Percentiles rank a stretch among this genome's conserved stretches.
Evolutionary conservation across 1,139 yeast species (phyloP).

Genomic region (Debaryomycetaceae sp.): DNA sequence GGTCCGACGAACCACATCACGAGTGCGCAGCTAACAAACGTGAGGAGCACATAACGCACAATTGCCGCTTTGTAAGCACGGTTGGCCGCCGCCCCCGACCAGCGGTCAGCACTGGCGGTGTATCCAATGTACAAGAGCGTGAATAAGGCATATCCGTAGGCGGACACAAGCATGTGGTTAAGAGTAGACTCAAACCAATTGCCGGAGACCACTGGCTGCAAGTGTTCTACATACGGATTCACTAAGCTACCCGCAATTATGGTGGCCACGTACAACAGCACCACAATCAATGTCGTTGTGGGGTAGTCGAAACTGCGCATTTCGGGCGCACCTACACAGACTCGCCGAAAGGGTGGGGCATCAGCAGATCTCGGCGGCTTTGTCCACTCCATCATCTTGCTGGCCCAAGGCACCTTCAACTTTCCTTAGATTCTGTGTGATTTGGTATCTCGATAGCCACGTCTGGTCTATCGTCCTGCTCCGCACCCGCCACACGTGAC

Average conservation of each 20-base stretch:
- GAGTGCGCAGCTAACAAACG: constrained; percentile 15
- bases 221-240: constrained; percentile 4
- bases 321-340: too few species aligned
- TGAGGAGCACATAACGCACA: constrained; percentile 14
- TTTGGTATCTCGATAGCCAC: too few species aligned
- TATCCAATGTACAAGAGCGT: constrained; percentile 15
- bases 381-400: too few species aligned
- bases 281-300: background rate
- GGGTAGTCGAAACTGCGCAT: too few species aligned
- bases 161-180: constrained; percentile 19
- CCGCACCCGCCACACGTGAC: too few species aligned
- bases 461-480: too few species aligned
- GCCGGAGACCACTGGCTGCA: constrained; percentile 2
- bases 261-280: background rate
- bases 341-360: too few species aligned
- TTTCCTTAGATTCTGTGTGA: too few species aligned
- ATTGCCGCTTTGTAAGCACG: constrained; percentile 4
- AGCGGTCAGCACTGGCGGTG: constrained; percentile 12
- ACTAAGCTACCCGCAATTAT: constrained; percentile 3
- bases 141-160: constrained; percentile 28
- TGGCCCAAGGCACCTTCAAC: too few species aligned
- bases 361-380: too few species aligned
- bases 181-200: constrained; percentile 14
- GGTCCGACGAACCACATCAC: constrained; percentile 47
- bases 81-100: constrained; percentile 9